phyloP scores from a whole-genome alignment of 495 filamentous ascomycete genomes.

The Neurospora sp. region DNA sequence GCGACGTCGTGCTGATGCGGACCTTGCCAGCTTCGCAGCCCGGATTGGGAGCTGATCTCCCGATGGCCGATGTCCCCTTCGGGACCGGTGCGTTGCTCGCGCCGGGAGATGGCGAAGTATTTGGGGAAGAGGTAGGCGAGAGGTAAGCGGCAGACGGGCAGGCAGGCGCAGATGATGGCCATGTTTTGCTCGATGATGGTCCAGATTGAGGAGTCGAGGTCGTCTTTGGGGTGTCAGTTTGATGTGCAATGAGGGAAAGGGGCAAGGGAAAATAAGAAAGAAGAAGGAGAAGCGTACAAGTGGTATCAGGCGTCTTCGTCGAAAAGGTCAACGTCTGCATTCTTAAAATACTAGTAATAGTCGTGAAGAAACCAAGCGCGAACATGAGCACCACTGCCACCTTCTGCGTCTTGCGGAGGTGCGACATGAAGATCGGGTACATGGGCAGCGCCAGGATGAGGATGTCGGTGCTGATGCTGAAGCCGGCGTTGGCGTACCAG shows the following conservation, averaged over 20 bases:
- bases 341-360: conserved; percentile 13
- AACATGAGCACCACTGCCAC: conserved; percentile 27
- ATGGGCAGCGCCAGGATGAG: conserved; percentile 26
- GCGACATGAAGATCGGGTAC: conserved; percentile 21
- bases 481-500: conserved; percentile 19
- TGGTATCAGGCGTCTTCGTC: conserved; percentile 9
- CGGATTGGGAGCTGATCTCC: background rate
- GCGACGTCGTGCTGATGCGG: background rate
- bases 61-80: background rate
- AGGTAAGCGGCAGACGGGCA: conserved; percentile 28
- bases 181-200: conserved; percentile 36
- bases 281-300: conserved; percentile 4
- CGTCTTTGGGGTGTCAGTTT: conserved; percentile 2
- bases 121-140: conserved; percentile 15
- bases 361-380: conserved; percentile 22
- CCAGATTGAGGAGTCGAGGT: conserved; percentile 33
- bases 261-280: background rate
- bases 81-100: background rate
- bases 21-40: background rate
- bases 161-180: conserved; percentile 37
- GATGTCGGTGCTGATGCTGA: conserved; percentile 19
- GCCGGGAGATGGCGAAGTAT: conserved; percentile 8
- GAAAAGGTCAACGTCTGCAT: conserved; percentile 14
- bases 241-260: background rate
- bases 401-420: conserved; percentile 24